Conservation (phyloP, 331 rosid species). For the Rosa hybrid region DNA sequence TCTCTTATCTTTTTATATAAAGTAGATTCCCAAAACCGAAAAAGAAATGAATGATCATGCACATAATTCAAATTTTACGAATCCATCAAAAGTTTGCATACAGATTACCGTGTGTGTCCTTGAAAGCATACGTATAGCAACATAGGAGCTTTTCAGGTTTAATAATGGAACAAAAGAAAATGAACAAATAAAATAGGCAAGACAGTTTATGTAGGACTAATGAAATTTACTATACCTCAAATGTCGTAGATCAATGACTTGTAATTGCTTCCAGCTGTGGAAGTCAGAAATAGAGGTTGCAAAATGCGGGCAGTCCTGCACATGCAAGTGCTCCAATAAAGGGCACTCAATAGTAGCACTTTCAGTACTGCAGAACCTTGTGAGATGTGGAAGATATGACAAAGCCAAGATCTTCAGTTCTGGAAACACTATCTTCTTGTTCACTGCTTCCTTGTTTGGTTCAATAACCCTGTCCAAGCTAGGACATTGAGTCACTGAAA, state of each 20-base stretch:
- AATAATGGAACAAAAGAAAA: too few species aligned
- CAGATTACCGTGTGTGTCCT: too few species aligned
- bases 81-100: too few species aligned
- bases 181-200: too few species aligned
- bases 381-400: background rate
- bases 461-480: background rate
- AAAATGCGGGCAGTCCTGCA: background rate
- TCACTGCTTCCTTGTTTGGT: background rate
- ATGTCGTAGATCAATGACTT: background rate
- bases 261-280: conserved; percentile 15
- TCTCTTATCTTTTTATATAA: too few species aligned
- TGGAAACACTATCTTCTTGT: background rate
- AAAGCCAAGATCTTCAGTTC: background rate
- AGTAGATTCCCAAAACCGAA: too few species aligned
- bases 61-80: too few species aligned
- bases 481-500: background rate
- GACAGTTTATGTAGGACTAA: too few species aligned
- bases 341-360: background rate
- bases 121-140: too few species aligned
- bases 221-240: too few species aligned
- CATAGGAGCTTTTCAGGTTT: too few species aligned
- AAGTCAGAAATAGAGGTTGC: background rate
- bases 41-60: too few species aligned
- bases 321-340: background rate
- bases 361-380: background rate